Evolutionary conservation across 2,329 filamentous ascomycete species (phyloP), one percentile per base, ranked within the genome.

Genomic region (Aspergillus pseudoviridinutans): DNA sequence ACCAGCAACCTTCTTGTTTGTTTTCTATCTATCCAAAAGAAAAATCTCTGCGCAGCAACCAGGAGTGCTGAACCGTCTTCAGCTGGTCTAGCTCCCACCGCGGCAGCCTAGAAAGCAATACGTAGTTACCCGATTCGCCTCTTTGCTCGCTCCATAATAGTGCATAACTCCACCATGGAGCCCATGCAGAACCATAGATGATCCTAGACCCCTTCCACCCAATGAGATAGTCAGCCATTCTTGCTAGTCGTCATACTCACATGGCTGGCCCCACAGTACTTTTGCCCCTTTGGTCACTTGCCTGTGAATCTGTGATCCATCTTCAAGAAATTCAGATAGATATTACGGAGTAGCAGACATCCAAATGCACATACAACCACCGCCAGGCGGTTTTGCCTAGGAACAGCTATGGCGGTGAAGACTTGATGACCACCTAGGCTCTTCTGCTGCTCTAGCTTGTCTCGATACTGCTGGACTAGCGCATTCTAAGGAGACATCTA

Each of bases 111-210:
- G 42, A 22, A 51, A 54, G 55, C 44, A 56, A 55, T 49, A 56
- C 42, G 58, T 51, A 56, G 57, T 50, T 58, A 58, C 57, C 61
- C 61, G 61, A 60, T 61, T 61, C 55, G 60, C 58, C 55, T 61
- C 58, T 57, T 55, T 61, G 60, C 56, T 51, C 51, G 50, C 22
- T 41, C 54, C 42, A 46, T 24, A 22, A 14, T 46, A 20, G 42
- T 59, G 54, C 50, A 59, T 51, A 28, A 46, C 50, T 56, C 59
- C 55, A 56, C 58, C 51, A 49, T 58, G 47, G 50, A 58, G 44
- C 20, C 60, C 59, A 64, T 64, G 62, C 63, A 65, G 63, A 65
- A 65, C 61, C 62, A 63, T 58, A 62, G 62, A 62, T 64, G 60
- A 63, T 65, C 63, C 52, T 54, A 46, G 55, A 22, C 54, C 20